phyloP scores from a whole-genome alignment of 345 rosid species.

The Murraya koenigii region DNA sequence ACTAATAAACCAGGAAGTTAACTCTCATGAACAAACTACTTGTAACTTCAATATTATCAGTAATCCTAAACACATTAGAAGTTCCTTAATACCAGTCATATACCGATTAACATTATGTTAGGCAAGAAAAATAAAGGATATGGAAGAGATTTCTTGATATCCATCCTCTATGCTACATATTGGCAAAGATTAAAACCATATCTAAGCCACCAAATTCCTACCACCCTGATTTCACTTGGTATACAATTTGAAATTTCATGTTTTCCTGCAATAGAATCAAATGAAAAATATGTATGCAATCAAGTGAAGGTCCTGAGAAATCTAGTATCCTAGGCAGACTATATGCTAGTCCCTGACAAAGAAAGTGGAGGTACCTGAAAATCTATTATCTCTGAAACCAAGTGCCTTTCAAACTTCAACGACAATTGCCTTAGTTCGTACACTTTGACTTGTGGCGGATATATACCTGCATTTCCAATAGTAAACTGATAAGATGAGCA shows the following conservation, averaged over 20 bases:
- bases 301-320: neutral
- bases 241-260: neutral
- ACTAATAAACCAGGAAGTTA: neutral
- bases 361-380: conserved; percentile 51
- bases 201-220: neutral
- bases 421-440: conserved; percentile 71
- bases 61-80: neutral
- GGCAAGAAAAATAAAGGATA: neutral
- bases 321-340: neutral
- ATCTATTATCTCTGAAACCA: conserved; percentile 84
- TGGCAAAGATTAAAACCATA: neutral
- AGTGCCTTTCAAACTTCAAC: conserved; percentile 89
- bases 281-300: neutral
- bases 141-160: conserved; percentile 3
- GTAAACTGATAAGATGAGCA: conserved; percentile 8
- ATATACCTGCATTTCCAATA: conserved; percentile 51
- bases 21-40: neutral
- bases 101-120: neutral
- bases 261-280: neutral
- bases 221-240: neutral
- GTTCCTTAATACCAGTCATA: neutral
- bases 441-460: conserved; percentile 92
- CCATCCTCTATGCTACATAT: neutral
- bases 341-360: neutral
- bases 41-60: neutral